Conservation (phyloP, 139 green algal species). For the Haematococcus sp. region DNA sequence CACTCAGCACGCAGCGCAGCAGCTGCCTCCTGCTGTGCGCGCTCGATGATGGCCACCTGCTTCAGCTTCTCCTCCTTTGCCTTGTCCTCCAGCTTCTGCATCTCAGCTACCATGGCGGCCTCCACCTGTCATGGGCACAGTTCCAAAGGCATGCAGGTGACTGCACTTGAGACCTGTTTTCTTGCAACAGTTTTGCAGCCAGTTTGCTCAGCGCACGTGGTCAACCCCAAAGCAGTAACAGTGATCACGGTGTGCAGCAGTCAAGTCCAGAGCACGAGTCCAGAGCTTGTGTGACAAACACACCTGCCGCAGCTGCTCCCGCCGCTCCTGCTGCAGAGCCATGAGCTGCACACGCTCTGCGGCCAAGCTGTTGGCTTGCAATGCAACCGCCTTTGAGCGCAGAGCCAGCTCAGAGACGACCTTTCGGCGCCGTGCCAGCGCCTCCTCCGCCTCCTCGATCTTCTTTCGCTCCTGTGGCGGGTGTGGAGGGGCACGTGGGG, state of each 20-base stretch:
- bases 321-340: constrained; percentile 30
- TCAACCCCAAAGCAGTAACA: too few relatives aligned
- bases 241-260: too few relatives aligned
- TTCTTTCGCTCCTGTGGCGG: constrained; percentile 37
- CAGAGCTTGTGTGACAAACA: too few relatives aligned
- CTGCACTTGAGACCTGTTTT: not conserved
- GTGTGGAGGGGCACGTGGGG: too few relatives aligned
- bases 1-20: constrained; percentile 41
- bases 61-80: constrained; percentile 64
- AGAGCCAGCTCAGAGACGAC: constrained; percentile 59
- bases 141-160: not conserved
- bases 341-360: not conserved
- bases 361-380: constrained; percentile 11
- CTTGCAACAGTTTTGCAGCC: not conserved
- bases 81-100: constrained; percentile 51
- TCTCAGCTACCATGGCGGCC: constrained; percentile 24
- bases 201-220: constrained; percentile 6
- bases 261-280: too few relatives aligned
- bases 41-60: constrained; percentile 36
- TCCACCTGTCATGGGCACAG: constrained; percentile 37
- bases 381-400: constrained; percentile 36
- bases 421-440: constrained; percentile 41
- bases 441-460: constrained; percentile 55
- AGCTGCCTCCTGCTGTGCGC: constrained; percentile 30
- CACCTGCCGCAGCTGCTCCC: constrained; percentile 15